Conservation (phyloP, 78 protist genomes). For the Isochrysis galbana region DNA sequence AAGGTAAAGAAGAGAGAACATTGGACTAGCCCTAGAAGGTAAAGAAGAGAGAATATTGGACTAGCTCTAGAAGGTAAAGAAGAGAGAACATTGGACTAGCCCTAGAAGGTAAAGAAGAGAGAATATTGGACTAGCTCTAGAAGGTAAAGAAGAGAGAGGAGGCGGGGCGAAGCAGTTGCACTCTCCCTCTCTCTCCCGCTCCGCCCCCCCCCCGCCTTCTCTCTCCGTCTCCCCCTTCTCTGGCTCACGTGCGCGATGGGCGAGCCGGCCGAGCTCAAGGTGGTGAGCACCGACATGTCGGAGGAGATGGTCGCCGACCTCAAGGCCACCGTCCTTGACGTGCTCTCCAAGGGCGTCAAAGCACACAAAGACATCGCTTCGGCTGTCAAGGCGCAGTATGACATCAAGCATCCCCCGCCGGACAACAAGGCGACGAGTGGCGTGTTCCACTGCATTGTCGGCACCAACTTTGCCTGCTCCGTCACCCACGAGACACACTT, state of each 20-base stretch:
- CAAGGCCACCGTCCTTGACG: neutral
- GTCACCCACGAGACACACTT: conserved; percentile 20
- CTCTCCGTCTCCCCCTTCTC: neutral
- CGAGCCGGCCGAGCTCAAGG: neutral
- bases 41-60: too few species aligned
- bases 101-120: too few species aligned
- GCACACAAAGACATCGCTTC: neutral
- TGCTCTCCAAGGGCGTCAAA: neutral
- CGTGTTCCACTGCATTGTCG: conserved; percentile 5
- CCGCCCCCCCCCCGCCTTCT: neutral
- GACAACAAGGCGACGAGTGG: conserved; percentile 31
- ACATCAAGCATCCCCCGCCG: neutral
- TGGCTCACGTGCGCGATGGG: neutral
- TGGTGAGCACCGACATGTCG: neutral
- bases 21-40: too few species aligned
- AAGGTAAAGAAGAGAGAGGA: too few species aligned
- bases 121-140: too few species aligned
- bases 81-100: too few species aligned
- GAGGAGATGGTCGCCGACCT: neutral
- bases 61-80: too few species aligned
- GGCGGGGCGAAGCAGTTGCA: too few species aligned
- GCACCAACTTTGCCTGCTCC: neutral
- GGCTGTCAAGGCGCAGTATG: neutral
- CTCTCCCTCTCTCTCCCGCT: neutral
- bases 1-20: too few species aligned